A percentile compares a stretch with the other conserved stretches of the same genome.
Conservation (phyloP, 805 yeast genomes). For the Saturnispora bothae region DNA sequence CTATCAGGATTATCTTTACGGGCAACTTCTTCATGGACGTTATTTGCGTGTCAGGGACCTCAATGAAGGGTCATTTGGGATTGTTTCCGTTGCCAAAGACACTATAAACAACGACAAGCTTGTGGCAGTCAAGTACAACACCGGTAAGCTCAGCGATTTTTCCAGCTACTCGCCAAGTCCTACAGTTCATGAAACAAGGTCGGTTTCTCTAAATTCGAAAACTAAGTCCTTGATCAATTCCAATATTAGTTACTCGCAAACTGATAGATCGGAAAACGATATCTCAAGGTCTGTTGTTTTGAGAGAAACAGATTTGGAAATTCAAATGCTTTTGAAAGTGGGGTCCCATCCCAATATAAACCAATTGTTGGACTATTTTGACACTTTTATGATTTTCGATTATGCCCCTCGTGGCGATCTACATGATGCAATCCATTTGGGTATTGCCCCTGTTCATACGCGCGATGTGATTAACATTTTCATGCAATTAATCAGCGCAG, state of each 20-base stretch:
- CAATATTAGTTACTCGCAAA: slow-evolving; percentile 10
- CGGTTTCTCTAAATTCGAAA: slow-evolving; percentile 12
- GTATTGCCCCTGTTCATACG: slow-evolving; percentile 50
- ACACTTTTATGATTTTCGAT: slow-evolving; percentile 51
- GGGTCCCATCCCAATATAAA: slow-evolving; percentile 44
- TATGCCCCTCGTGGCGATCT: slow-evolving; percentile 83
- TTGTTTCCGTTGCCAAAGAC: slow-evolving; percentile 81
- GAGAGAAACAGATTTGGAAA: slow-evolving; percentile 58
- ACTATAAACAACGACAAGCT: slow-evolving; percentile 33
- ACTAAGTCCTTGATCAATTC: slow-evolving; percentile 10
- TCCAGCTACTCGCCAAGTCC: slow-evolving; percentile 17
- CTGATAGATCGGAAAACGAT: slow-evolving; percentile 10
- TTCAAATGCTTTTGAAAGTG: slow-evolving; percentile 50
- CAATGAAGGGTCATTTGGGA: slow-evolving; percentile 90
- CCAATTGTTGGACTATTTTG: slow-evolving; percentile 38
- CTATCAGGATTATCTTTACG: slow-evolving; percentile 23
- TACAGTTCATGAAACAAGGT: slow-evolving; percentile 8
- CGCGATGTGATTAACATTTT: slow-evolving; percentile 47
- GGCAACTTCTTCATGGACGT: slow-evolving; percentile 44
- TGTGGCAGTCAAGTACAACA: slow-evolving; percentile 82
- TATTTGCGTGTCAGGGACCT: slow-evolving; percentile 65
- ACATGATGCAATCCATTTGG: slow-evolving; percentile 64
- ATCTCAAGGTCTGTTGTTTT: slow-evolving; percentile 29
- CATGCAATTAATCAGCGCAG: slow-evolving; percentile 38
- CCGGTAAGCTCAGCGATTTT: slow-evolving; percentile 41